Evolutionary conservation across 179 eudicot genomes (phyloP).

Genomic region (Carnegiea gigantea): DNA sequence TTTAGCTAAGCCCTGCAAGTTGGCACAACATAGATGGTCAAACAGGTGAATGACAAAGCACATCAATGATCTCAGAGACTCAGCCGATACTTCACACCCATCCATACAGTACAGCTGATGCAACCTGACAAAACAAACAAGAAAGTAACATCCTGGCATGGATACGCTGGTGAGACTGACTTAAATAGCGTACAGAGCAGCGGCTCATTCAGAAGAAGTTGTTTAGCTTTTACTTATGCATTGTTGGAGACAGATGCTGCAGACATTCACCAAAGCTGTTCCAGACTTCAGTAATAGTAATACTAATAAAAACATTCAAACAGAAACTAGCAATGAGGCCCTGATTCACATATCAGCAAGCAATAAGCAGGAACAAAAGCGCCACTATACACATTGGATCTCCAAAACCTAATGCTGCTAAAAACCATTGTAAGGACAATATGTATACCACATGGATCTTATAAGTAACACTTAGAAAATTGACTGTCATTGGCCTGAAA

Average conservation of each 20-base stretch:
- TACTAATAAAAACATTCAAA: neutral
- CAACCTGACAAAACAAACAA: no score
- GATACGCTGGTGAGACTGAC: no score
- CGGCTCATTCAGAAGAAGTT: neutral
- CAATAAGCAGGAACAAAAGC: neutral
- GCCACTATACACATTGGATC: neutral
- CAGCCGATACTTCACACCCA: neutral
- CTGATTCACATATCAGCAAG: neutral
- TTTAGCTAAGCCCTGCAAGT: slow-evolving; percentile 81
- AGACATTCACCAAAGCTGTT: neutral
- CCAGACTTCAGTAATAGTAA: neutral
- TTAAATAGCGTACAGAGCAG: no score
- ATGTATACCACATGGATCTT: neutral
- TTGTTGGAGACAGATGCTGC: neutral
- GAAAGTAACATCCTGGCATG: no score
- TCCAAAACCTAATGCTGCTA: neutral
- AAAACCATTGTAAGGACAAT: neutral
- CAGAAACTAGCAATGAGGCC: neutral
- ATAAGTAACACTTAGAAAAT: no score
- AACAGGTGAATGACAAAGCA: neutral
- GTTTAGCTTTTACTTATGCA: neutral
- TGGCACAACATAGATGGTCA: neutral
- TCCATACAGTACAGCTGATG: no score
- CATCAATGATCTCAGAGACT: neutral
- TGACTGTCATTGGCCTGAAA: no score